phyloP scores from a whole-genome alignment of 2,329 filamentous ascomycete genomes.

The Colletotrichum chlorophyti region DNA sequence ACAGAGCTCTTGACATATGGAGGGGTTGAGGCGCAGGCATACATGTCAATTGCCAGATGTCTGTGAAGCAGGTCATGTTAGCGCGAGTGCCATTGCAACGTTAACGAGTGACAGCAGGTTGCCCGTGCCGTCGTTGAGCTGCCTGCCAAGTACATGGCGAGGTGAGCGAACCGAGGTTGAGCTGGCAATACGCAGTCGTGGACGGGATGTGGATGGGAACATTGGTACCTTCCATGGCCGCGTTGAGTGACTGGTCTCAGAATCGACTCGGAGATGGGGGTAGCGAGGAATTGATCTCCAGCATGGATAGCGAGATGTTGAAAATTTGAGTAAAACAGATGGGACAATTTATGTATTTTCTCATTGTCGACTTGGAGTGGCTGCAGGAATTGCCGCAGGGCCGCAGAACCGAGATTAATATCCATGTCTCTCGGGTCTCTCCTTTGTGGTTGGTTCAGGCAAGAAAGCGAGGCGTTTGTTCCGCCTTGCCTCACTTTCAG shows the following conservation, averaged over 20 bases:
- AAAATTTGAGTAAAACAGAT: conserved; percentile 55
- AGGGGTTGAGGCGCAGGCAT: conserved; percentile 39
- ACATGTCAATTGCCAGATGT: conserved; percentile 72
- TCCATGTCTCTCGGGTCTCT: neutral
- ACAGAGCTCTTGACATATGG: neutral
- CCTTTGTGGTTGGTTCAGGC: neutral
- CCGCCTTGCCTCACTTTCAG: neutral
- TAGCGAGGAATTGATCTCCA: conserved; percentile 63
- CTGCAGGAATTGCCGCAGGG: conserved; percentile 51
- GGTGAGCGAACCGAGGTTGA: no score
- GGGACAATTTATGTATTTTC: conserved; percentile 54
- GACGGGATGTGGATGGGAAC: no score
- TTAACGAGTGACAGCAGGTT: no score
- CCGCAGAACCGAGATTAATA: conserved; percentile 20
- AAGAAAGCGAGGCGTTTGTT: neutral
- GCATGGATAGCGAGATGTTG: conserved; percentile 58
- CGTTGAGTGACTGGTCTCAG: conserved; percentile 53
- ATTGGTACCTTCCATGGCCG: conserved; percentile 56
- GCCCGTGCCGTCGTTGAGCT: no score
- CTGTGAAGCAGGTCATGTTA: conserved; percentile 44
- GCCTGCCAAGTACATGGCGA: no score
- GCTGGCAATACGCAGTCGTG: no score
- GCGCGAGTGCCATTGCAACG: neutral
- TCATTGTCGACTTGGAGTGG: conserved; percentile 57
- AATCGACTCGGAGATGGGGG: conserved; percentile 66